Base-by-base conservation (phyloP, 176 grass and related monocot genomes). In the Ensete glaucum region DNA sequence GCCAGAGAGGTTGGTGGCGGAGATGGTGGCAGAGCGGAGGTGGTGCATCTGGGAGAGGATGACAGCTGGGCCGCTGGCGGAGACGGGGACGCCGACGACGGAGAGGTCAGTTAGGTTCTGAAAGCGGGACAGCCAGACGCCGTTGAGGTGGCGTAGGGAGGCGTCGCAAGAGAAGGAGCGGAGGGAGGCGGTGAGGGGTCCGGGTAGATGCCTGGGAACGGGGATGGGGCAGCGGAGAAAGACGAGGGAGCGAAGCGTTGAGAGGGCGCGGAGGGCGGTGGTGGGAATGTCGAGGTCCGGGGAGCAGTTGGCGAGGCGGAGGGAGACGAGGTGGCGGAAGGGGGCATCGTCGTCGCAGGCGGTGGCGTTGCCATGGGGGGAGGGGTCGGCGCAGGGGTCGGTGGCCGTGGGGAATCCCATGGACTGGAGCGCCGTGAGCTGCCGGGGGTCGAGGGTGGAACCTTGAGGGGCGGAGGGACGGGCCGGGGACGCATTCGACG, bases 1-100 rank as follows among this genome's bases (percentile, higher is more conserved):
- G 27, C 89, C 92, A 8, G 92, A 92, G 73, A 96, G 77, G 84
- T 89, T 92, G 34, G 86, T 75, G 49, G 81, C 83, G 76, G 89
- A 96, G 79, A 91, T 19, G 49, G 82, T 85, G 69, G 92, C 86
- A 9, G 57, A 71, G 2, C 59, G 76, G 20, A 96, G 84, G 64
- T 43, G 80, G 43, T 48, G 79, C 92, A 92, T 96, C 77, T 87
- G 84, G 26, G 92, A 96, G 53, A 96, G 71, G 58, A 96, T 76
- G 62, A 96, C 62, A 67, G 89, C 59, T 60, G 85, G 72, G 67
- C 88, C 54, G 34, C 79, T 53, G 15, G 82, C 24, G 24, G 81
- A 82, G 26, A 96, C 82, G 2, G 84, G 82, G 1, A 87, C 90
- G 76, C 82, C 78, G 0, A 60, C 60, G 67, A 96, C 77, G 77